Base-by-base conservation (phyloP, 495 filamentous ascomycete genomes). In the Daldinia grandis region DNA sequence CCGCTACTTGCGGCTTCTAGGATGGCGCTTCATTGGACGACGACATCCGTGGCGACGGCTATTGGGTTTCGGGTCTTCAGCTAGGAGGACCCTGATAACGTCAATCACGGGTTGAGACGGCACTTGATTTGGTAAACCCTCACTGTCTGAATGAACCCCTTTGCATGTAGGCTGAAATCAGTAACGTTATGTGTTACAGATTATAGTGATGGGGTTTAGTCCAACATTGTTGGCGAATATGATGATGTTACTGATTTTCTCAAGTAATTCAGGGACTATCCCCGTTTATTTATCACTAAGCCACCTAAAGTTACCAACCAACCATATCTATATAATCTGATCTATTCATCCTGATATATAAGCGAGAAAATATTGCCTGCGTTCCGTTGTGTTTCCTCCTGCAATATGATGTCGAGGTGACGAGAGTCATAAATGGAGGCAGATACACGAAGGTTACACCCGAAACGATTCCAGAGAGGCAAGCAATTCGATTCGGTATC, bases 61-160 rank as follows among this genome's bases (percentile, higher is more conserved):
- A 65, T 68, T 73, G 70, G 70, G 60, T 47, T 55, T 47, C 19
- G 21, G 44, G 5, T n/a, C 2, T 44, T 19, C 40, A 44, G 40
- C 40, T 44, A 17, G 40, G 7, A 38, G n/a, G 54, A 35, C 31
- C 42, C 17, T 71, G 49, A 63, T 44, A 56, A 62, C 49, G 35
- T 63, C 35, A 47, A 25, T 60, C 17, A 55, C 69, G 69, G 64
- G 49, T 72, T 67, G 40, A 64, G 30, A 50, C 64, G 69, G 64
- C 55, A 58, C 54, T 62, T 44, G 42, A 56, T 28, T 55, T 42
- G 57, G 15, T 58, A 40, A 51, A 44, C 47, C 19, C 25, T 54
- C 33, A 47, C n/a, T n/a, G n/a, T 9, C 17, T 35, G 24, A 27
- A 14, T 42, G 9, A 50, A 50, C 54, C 9, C 53, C 59, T 27